Percentiles rank a stretch among this genome's conserved stretches.
These are phyloP conservation scores for Elaeis oleifera DNA, from an alignment of 202 grass and related monocot species.

Conservation along the genomic window DNA sequence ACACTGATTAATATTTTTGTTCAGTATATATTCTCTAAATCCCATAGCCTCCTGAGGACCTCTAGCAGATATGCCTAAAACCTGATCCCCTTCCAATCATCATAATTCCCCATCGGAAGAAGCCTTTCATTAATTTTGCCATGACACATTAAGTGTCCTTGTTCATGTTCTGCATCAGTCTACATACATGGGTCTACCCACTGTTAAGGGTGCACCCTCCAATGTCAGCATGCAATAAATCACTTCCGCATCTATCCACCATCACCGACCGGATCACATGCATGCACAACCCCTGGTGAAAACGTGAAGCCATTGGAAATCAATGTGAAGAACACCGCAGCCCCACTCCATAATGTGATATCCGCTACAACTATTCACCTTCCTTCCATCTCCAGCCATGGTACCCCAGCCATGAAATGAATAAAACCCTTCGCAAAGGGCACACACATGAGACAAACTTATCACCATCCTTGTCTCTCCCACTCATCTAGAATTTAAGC, in stretches of 20 bases:
- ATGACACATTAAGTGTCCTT: background rate
- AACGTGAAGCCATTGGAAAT: background rate
- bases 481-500: background rate
- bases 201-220: background rate
- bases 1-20: too few species aligned
- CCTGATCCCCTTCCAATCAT: too few species aligned
- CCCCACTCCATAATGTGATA: background rate
- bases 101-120: too few species aligned
- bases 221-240: background rate
- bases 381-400: too few species aligned
- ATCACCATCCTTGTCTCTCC: conserved; percentile 8
- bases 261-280: conserved; percentile 2
- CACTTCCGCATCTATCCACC: background rate
- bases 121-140: too few species aligned
- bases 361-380: too few species aligned
- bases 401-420: too few species aligned
- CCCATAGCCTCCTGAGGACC: too few species aligned
- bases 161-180: background rate
- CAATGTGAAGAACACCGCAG: background rate
- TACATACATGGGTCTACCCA: conserved; percentile 3
- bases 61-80: too few species aligned
- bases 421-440: background rate
- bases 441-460: conserved; percentile 10
- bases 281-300: background rate
- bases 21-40: too few species aligned